phyloP scores from a whole-genome alignment of 768 basidiomycete genomes.

The Trametopsis cervina region DNA sequence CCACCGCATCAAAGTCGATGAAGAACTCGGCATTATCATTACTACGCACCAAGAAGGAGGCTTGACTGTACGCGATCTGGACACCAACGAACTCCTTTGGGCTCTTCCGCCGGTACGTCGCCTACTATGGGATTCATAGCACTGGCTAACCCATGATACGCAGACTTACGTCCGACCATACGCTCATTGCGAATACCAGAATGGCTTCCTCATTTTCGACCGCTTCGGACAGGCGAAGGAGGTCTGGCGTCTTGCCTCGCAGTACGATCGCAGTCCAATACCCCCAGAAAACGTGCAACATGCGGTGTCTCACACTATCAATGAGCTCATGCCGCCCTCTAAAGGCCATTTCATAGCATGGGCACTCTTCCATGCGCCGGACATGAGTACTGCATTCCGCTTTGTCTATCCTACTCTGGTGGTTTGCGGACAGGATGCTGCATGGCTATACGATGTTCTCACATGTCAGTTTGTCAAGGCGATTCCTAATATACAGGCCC shows the following conservation, averaged over 20 bases:
- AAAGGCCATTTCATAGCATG: slow-evolving; percentile 58
- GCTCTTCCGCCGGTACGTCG: slow-evolving; percentile 36
- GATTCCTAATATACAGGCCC: slow-evolving; percentile 33
- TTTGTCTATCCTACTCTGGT: slow-evolving; percentile 63
- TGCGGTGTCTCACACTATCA: slow-evolving; percentile 17
- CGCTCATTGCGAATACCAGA: slow-evolving; percentile 70
- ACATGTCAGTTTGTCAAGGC: slow-evolving; percentile 42
- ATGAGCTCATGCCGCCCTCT: slow-evolving; percentile 10
- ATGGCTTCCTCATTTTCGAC: slow-evolving; percentile 69
- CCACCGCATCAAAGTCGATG: slow-evolving; percentile 76
- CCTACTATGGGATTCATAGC: slow-evolving; percentile 8
- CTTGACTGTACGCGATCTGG: slow-evolving; percentile 49
- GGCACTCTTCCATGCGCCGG: slow-evolving; percentile 46
- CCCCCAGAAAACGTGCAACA: slow-evolving; percentile 18
- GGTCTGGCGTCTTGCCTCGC: slow-evolving; percentile 53
- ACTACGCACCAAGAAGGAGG: slow-evolving; percentile 51
- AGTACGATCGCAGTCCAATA: slow-evolving; percentile 19
- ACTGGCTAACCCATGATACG: no score
- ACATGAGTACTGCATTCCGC: slow-evolving; percentile 45
- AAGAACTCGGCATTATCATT: slow-evolving; percentile 50
- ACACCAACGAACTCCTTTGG: slow-evolving; percentile 50
- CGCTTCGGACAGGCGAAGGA: slow-evolving; percentile 51
- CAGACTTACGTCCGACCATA: slow-evolving; percentile 44
- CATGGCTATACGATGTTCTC: slow-evolving; percentile 59
- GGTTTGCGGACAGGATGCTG: slow-evolving; percentile 35